Percentiles rank a stretch among this genome's conserved stretches.
These are phyloP conservation scores for Cladosporium sp. DNA, from an alignment of 2,329 filamentous ascomycete species.

Conservation along the genomic window DNA sequence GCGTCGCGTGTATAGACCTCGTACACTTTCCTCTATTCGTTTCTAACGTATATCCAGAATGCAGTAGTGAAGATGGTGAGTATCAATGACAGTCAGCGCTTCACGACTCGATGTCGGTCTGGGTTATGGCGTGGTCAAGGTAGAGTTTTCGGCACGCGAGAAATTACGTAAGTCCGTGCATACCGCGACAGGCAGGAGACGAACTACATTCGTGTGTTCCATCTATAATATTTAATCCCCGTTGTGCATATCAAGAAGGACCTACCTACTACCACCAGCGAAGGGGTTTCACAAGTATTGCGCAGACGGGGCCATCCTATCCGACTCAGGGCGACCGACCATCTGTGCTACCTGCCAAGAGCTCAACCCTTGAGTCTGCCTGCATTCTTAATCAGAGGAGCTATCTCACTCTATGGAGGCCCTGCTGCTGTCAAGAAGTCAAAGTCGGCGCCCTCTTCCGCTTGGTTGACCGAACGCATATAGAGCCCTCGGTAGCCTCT, in stretches of 20 bases:
- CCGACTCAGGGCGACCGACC: too few relatives aligned
- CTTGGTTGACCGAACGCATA: constrained; percentile 54
- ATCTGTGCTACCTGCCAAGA: too few relatives aligned
- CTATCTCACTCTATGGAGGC: background rate
- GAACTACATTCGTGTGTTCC: too few relatives aligned
- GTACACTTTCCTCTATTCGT: too few relatives aligned
- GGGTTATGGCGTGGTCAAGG: background rate
- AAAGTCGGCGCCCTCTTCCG: constrained; percentile 55
- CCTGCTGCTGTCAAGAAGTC: constrained; percentile 47
- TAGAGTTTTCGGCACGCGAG: background rate
- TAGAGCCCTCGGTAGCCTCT: constrained; percentile 57
- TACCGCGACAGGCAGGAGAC: background rate
- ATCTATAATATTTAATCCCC: too few relatives aligned
- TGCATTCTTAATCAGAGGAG: too few relatives aligned
- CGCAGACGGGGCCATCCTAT: too few relatives aligned
- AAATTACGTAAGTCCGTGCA: background rate
- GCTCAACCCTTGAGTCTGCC: too few relatives aligned
- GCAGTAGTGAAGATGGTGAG: background rate
- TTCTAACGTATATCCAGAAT: background rate
- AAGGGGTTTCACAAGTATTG: too few relatives aligned
- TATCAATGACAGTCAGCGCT: background rate
- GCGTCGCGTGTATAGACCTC: background rate
- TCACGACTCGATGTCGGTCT: background rate
- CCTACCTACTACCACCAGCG: too few relatives aligned
- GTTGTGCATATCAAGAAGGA: too few relatives aligned